phyloP scores from a whole-genome alignment of 352 stramenopile genomes.

The Pythium brachiatum region DNA sequence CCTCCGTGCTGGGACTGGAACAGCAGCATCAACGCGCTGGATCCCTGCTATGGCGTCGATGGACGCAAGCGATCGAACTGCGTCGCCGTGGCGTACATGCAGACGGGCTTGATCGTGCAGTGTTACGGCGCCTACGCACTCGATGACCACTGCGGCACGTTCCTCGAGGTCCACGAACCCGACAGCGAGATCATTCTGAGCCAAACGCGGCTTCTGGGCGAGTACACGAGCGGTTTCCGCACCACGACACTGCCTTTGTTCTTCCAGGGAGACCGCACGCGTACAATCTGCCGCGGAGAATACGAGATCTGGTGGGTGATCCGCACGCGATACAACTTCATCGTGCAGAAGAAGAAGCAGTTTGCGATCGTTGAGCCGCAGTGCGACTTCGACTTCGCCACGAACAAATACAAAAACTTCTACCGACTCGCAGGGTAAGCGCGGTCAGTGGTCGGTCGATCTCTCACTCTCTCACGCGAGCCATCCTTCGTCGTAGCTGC shows the following conservation, averaged over 20 bases:
- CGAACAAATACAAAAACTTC: slow-evolving; percentile 78
- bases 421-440: slow-evolving; percentile 25
- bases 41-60: slow-evolving; percentile 62
- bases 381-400: slow-evolving; percentile 80
- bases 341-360: slow-evolving; percentile 81
- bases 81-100: slow-evolving; percentile 76
- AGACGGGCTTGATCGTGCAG: slow-evolving; percentile 75
- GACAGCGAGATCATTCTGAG: slow-evolving; percentile 63
- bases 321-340: slow-evolving; percentile 76
- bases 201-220: slow-evolving; percentile 61
- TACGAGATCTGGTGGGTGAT: slow-evolving; percentile 90
- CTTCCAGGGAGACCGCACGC: slow-evolving; percentile 53
- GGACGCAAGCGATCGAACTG: slow-evolving; percentile 54
- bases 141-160: slow-evolving; percentile 80
- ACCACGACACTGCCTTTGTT: slow-evolving; percentile 75
- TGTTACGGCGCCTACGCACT: slow-evolving; percentile 67
- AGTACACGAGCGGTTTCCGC: slow-evolving; percentile 73
- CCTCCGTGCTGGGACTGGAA: slow-evolving; percentile 87
- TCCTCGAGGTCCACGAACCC: slow-evolving; percentile 80
- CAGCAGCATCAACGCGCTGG: slow-evolving; percentile 60
- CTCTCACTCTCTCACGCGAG: slow-evolving; percentile 4
- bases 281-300: slow-evolving; percentile 64
- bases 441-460: not conserved
- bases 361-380: slow-evolving; percentile 54
- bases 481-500: slow-evolving; percentile 39